Evolutionary conservation across 371 early-diverging fungal genomes (phyloP).

Genomic region (Fennellomyces sp.): DNA sequence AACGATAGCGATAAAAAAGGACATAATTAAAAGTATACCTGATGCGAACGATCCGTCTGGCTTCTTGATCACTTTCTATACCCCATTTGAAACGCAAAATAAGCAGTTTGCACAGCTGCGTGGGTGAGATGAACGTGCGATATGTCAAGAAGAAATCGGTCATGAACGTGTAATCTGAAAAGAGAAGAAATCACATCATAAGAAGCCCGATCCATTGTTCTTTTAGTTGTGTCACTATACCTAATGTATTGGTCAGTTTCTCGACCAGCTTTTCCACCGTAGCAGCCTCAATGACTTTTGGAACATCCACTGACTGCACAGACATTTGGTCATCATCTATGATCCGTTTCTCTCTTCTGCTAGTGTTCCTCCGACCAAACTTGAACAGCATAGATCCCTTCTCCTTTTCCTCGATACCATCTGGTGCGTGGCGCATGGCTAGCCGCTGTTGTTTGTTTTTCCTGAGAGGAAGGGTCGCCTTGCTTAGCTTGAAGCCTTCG

Average conservation of each 20-base stretch:
- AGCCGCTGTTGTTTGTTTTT: neutral
- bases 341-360: slow-evolving; percentile 2
- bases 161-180: slow-evolving; percentile 68
- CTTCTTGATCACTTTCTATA: slow-evolving; percentile 53
- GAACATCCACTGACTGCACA: slow-evolving; percentile 17
- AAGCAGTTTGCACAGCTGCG: slow-evolving; percentile 59
- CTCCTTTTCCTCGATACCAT: neutral
- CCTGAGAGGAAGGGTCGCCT: neutral
- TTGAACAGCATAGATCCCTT: slow-evolving; percentile 6
- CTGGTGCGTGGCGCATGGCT: neutral
- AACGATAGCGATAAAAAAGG: neutral
- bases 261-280: slow-evolving; percentile 66
- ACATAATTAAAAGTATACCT: slow-evolving; percentile 28
- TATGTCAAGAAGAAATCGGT: slow-evolving; percentile 76
- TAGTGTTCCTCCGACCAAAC: neutral
- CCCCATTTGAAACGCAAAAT: slow-evolving; percentile 66
- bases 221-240: slow-evolving; percentile 20
- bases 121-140: slow-evolving; percentile 63
- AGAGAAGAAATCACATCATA: neutral
- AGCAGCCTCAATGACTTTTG: slow-evolving; percentile 61
- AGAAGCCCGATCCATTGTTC: too few relatives aligned
- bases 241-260: slow-evolving; percentile 61
- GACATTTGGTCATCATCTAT: neutral
- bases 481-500: slow-evolving; percentile 10
- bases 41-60: slow-evolving; percentile 61